A percentile compares a stretch with the other conserved stretches of the same genome.
These are phyloP conservation scores for Terfezia boudieri DNA, from an alignment of 495 filamentous ascomycete genomes.

Conservation along the genomic window DNA sequence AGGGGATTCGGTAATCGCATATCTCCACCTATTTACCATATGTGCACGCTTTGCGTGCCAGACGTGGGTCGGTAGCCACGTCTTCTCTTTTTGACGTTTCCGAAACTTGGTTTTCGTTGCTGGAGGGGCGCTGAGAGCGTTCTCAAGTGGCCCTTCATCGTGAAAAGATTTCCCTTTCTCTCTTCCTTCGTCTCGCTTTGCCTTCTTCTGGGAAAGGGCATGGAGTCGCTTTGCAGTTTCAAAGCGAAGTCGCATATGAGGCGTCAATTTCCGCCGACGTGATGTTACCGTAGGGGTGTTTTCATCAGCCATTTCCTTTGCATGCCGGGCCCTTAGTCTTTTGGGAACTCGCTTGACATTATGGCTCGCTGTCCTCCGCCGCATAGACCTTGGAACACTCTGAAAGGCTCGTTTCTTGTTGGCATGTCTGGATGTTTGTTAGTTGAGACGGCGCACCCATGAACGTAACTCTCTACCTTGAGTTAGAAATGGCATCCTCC, in stretches of 20 bases:
- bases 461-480: neutral
- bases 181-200: conserved; percentile 28
- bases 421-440: conserved; percentile 28
- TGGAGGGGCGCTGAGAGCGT: conserved; percentile 42
- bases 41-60: conserved; percentile 82
- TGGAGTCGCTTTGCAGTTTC: conserved; percentile 58
- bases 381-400: conserved; percentile 58
- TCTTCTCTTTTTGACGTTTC: conserved; percentile 72
- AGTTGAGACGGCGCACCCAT: neutral
- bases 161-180: conserved; percentile 8
- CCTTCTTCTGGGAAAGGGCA: conserved; percentile 33
- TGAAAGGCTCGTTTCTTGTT: conserved; percentile 65
- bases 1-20: conserved; percentile 60
- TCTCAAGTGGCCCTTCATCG: conserved; percentile 7
- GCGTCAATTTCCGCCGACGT: conserved; percentile 45
- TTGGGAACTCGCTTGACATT: conserved; percentile 84
- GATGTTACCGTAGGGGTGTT: conserved; percentile 70
- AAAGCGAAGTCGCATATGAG: conserved; percentile 49
- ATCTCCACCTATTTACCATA: conserved; percentile 78
- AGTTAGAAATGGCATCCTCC: conserved; percentile 50
- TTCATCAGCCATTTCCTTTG: conserved; percentile 68
- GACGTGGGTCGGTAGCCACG: conserved; percentile 84
- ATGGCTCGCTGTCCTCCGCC: conserved; percentile 76
- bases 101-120: conserved; percentile 47
- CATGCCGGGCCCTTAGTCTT: conserved; percentile 44